Evolutionary conservation across 1,284 basidiomycete species (phyloP), one percentile per base, ranked within the genome.

Genomic region (Ustilago nuda): DNA sequence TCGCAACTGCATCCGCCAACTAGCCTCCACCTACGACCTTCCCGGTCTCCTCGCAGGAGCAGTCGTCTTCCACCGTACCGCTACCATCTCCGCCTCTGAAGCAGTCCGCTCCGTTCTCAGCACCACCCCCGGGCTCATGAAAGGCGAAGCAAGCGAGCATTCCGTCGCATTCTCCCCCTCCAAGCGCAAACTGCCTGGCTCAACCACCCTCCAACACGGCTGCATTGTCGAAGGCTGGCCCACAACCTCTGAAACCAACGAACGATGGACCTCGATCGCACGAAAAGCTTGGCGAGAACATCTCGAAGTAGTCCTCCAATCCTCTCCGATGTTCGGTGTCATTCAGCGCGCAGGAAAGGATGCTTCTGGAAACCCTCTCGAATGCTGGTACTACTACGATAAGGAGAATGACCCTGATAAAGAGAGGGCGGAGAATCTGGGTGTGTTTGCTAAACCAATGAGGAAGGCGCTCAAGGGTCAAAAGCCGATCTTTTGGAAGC

Each of bases 371-470:
- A 82, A 84, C 58, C 79, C 81, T 11, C 76, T 85, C 43, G 84
- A 85, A 65, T 80, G 75, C 61, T 85, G 84, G 84, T 84, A 83
- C 67, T 80, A 85, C 73, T 84, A 85, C 74, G 80, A 83, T 58
- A 77, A 80, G 65, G 83, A 83, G 56, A 74, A 79, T 23, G 83
- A 85, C 53, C 69, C 72, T 6, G 84, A 85, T 63, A 64, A 64
- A 48, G 82, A 84, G 63, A 75, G 84, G 0, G 82, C 83, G 6
- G 66, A 72, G 59, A 85, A 84, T 57, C 67, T 85, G 1, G 81
- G 81, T 12, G 76, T 80, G 15, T 82, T 84, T 58, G 82, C 78
- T 19, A 85, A 85, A 66, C 84, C 84, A 1, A 85, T 84, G 71
- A 76, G 83, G 41, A 83, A 80, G 51, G 84, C 81, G 46, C 78